A percentile compares a stretch with the other conserved stretches of the same genome.
Conservation (phyloP, 1,284 basidiomycete genomes). For the Schizopora paradoxa region DNA sequence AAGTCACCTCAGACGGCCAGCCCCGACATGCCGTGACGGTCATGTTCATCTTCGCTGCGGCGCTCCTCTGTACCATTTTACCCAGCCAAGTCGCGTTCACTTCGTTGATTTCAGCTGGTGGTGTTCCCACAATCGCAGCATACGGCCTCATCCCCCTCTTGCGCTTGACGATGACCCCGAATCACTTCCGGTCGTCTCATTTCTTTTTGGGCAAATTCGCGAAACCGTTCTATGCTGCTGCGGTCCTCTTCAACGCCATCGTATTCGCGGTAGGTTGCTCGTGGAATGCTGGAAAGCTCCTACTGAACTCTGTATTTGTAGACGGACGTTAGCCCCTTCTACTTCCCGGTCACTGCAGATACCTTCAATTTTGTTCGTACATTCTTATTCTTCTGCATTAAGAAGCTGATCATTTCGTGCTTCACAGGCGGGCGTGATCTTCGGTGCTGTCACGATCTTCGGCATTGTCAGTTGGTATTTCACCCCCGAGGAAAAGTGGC, state of each 20-base stretch:
- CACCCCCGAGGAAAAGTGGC: constrained; percentile 72
- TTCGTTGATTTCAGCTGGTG: constrained; percentile 77
- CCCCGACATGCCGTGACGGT: constrained; percentile 79
- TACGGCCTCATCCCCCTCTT: constrained; percentile 74
- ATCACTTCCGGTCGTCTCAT: constrained; percentile 63
- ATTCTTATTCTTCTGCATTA: neutral
- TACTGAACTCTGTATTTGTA: too few relatives aligned
- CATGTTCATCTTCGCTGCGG: constrained; percentile 70
- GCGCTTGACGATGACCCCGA: constrained; percentile 68
- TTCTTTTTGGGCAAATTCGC: constrained; percentile 65
- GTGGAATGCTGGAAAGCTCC: too few relatives aligned
- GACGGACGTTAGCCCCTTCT: constrained; percentile 78
- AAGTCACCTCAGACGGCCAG: constrained; percentile 63
- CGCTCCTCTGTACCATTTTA: constrained; percentile 74
- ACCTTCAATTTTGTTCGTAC: constrained; percentile 75
- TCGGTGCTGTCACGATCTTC: constrained; percentile 71
- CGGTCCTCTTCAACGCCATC: constrained; percentile 66
- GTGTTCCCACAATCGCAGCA: constrained; percentile 75
- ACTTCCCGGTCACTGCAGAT: constrained; percentile 67
- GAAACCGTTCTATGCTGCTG: constrained; percentile 61
- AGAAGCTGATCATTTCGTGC: constrained; percentile 17
- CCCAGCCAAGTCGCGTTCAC: constrained; percentile 85
- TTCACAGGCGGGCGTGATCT: constrained; percentile 67
- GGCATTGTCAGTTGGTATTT: constrained; percentile 73
- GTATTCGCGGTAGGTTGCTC: constrained; percentile 56